Percentiles rank a stretch among this genome's conserved stretches.
Evolutionary conservation across 2,329 filamentous ascomycete genomes (phyloP).

Genomic region (Apiospora rasikravindrae): DNA sequence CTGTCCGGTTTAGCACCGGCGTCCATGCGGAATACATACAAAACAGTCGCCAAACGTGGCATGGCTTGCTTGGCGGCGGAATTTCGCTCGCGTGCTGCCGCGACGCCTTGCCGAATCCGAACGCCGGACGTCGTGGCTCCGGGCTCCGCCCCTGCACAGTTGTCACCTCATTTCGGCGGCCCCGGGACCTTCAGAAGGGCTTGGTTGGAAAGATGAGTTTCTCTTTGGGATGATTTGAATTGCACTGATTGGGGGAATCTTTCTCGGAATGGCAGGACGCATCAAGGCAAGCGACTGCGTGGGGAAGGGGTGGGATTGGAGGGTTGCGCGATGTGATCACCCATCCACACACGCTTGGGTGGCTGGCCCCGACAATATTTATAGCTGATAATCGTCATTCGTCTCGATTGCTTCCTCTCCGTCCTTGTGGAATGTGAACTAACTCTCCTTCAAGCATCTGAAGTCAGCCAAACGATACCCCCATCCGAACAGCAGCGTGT

Average conservation of each 20-base stretch:
- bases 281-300: neutral
- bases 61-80: neutral
- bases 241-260: neutral
- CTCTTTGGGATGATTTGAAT: neutral
- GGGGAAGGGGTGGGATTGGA: neutral
- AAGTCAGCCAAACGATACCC: neutral
- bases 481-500: neutral
- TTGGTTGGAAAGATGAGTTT: neutral
- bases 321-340: neutral
- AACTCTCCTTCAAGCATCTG: neutral
- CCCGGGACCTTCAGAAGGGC: neutral
- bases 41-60: neutral
- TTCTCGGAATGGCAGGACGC: neutral
- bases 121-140: conserved; percentile 1
- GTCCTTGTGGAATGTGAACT: neutral
- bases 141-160: neutral
- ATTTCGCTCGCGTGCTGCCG: neutral
- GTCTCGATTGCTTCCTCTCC: neutral
- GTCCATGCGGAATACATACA: neutral
- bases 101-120: conserved; percentile 4
- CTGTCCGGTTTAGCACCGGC: neutral
- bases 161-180: neutral
- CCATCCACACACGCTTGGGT: neutral
- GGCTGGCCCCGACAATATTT: neutral
- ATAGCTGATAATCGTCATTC: neutral